phyloP scores from a whole-genome alignment of 805 yeast genomes.

The Pichia occidentalis region DNA sequence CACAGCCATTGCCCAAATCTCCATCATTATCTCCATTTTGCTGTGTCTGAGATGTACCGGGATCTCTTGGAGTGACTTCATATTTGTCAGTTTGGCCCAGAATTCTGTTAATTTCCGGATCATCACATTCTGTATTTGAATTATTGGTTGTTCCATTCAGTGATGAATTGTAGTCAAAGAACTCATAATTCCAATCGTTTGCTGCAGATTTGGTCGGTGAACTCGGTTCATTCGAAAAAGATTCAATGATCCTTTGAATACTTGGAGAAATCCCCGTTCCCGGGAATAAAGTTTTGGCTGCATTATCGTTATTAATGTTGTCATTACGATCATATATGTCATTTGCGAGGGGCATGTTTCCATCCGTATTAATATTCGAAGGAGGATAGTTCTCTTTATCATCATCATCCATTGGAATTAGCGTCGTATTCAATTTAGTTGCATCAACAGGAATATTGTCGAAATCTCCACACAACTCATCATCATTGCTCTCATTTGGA shows the following conservation, averaged over 20 bases:
- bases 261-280: slow-evolving; percentile 30
- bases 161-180: slow-evolving; percentile 16
- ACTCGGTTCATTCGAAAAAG: slow-evolving; percentile 25
- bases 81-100: slow-evolving; percentile 17
- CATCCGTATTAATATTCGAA: too few relatives aligned
- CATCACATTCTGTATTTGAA: slow-evolving; percentile 13
- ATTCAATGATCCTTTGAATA: slow-evolving; percentile 28
- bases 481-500: slow-evolving; percentile 5
- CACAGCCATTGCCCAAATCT: slow-evolving; percentile 8
- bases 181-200: slow-evolving; percentile 26
- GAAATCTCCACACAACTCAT: slow-evolving; percentile 11
- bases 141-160: slow-evolving; percentile 13
- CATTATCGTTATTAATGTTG: slow-evolving; percentile 5
- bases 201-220: slow-evolving; percentile 24
- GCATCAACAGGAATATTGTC: slow-evolving; percentile 39
- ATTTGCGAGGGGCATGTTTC: slow-evolving; percentile 3
- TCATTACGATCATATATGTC: too few relatives aligned
- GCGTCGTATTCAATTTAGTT: slow-evolving; percentile 48
- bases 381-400: slow-evolving; percentile 27
- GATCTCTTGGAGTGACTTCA: slow-evolving; percentile 29
- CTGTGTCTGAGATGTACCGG: slow-evolving; percentile 26
- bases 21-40: slow-evolving; percentile 14
- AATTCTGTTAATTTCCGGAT: slow-evolving; percentile 24
- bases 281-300: slow-evolving; percentile 16
- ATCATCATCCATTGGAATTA: slow-evolving; percentile 44